Percentiles rank a stretch among this genome's conserved stretches.
Evolutionary conservation across 768 basidiomycete genomes (phyloP).

Genomic region (Lactarius hengduanensis): DNA sequence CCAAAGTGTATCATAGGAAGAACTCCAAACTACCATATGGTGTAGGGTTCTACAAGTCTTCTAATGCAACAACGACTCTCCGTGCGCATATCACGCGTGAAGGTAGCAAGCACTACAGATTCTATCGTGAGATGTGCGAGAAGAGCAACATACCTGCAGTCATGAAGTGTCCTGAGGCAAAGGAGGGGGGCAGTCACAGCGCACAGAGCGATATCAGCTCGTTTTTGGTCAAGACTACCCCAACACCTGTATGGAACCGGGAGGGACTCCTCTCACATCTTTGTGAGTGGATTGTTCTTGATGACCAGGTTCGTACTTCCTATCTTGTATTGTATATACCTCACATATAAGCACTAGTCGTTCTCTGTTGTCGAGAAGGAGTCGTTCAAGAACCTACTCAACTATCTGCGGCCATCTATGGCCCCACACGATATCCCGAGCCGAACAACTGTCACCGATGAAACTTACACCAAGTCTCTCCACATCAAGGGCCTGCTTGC

Average conservation of each 20-base stretch:
- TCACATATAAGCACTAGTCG: background rate
- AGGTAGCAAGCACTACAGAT: conserved; percentile 2
- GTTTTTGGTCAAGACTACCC: background rate
- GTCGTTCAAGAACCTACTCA: background rate
- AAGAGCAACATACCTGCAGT: background rate
- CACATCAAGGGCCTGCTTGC: background rate
- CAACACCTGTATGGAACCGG: background rate
- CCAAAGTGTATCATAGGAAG: background rate
- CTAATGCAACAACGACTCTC: background rate
- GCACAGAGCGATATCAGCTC: background rate
- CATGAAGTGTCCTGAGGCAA: background rate
- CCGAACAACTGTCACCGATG: background rate
- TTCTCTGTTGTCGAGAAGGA: conserved; percentile 9
- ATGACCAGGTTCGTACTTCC: background rate
- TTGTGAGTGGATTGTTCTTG: conserved; percentile 5
- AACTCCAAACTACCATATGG: background rate
- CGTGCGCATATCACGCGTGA: conserved; percentile 1
- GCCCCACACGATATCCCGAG: background rate
- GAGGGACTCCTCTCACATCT: background rate
- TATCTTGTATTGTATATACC: too few relatives aligned
- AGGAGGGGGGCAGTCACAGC: background rate
- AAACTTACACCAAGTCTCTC: conserved; percentile 4
- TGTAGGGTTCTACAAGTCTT: conserved; percentile 1
- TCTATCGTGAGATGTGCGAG: conserved; percentile 1
- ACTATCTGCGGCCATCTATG: conserved; percentile 1